Conservation (phyloP, 345 rosid species). For the Syzygium aqueum region DNA sequence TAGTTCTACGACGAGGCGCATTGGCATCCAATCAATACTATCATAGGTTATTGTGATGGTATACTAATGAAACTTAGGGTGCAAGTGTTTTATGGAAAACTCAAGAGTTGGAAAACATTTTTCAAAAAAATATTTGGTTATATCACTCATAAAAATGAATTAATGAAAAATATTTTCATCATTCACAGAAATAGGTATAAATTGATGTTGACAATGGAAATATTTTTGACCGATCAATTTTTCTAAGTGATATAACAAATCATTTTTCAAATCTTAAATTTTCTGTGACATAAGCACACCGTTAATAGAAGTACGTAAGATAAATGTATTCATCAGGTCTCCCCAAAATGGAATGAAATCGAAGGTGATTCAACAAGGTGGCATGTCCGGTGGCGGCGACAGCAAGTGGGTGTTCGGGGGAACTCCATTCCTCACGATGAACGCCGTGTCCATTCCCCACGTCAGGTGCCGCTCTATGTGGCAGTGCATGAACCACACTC, state of each 20-base stretch:
- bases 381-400: conserved; percentile 29
- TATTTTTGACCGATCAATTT: no score
- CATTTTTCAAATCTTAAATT: no score
- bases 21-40: not conserved
- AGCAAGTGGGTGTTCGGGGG: not conserved
- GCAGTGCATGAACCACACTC: conserved; percentile 36
- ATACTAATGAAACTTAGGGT: not conserved
- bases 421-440: conserved; percentile 22
- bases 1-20: not conserved
- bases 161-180: no score
- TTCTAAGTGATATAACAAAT: no score
- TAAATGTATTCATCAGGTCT: not conserved
- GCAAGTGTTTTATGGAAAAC: no score
- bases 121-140: no score
- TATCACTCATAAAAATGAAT: no score
- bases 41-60: not conserved
- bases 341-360: not conserved
- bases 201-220: no score
- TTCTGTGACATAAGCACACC: no score
- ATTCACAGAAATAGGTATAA: no score
- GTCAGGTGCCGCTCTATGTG: conserved; percentile 24
- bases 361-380: conserved; percentile 12
- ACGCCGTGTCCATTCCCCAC: conserved; percentile 29
- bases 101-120: no score
- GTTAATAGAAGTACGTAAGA: no score